These are phyloP conservation scores for Tothia fuscella DNA, from an alignment of 2,329 filamentous ascomycete species.

Conservation along the genomic window DNA sequence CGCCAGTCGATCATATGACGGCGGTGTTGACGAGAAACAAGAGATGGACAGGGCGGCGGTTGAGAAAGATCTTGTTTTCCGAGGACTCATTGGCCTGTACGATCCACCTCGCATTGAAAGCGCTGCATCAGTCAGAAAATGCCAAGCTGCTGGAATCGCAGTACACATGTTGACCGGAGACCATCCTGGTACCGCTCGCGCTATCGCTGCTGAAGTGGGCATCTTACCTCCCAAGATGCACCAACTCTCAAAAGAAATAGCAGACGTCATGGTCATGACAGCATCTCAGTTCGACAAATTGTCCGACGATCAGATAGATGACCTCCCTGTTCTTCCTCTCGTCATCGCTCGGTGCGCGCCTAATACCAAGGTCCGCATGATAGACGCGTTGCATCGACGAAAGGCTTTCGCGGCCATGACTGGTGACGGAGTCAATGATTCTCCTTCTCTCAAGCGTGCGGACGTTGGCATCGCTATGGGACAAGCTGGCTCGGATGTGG, in stretches of 20 bases:
- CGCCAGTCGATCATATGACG: slow-evolving; percentile 1
- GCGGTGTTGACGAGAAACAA: slow-evolving; percentile 11
- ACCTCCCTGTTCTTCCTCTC: slow-evolving; percentile 29
- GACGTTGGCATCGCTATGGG: slow-evolving; percentile 30
- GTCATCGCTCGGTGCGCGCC: slow-evolving; percentile 37
- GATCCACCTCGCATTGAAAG: slow-evolving; percentile 78
- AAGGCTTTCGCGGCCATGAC: slow-evolving; percentile 31
- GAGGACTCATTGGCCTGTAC: slow-evolving; percentile 77
- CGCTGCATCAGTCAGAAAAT: slow-evolving; percentile 39
- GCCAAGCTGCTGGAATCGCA: slow-evolving; percentile 34
- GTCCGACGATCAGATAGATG: slow-evolving; percentile 31
- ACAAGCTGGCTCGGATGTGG: slow-evolving; percentile 5
- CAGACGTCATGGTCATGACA: slow-evolving; percentile 34
- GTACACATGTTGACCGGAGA: slow-evolving; percentile 38
- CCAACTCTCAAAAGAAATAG: slow-evolving; percentile 23
- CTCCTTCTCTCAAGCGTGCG: slow-evolving; percentile 27
- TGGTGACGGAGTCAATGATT: slow-evolving; percentile 31
- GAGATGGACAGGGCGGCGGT: slow-evolving; percentile 44
- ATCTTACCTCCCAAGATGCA: slow-evolving; percentile 23
- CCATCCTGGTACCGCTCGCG: slow-evolving; percentile 33
- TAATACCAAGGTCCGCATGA: slow-evolving; percentile 37
- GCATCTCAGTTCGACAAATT: slow-evolving; percentile 34
- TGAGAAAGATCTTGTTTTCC: slow-evolving; percentile 57
- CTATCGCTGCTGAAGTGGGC: slow-evolving; percentile 34
- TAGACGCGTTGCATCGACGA: slow-evolving; percentile 28